Evolutionary conservation across 352 stramenopile genomes (phyloP), one percentile per base, ranked within the genome.

Genomic region (Phytopythium helicoides): DNA sequence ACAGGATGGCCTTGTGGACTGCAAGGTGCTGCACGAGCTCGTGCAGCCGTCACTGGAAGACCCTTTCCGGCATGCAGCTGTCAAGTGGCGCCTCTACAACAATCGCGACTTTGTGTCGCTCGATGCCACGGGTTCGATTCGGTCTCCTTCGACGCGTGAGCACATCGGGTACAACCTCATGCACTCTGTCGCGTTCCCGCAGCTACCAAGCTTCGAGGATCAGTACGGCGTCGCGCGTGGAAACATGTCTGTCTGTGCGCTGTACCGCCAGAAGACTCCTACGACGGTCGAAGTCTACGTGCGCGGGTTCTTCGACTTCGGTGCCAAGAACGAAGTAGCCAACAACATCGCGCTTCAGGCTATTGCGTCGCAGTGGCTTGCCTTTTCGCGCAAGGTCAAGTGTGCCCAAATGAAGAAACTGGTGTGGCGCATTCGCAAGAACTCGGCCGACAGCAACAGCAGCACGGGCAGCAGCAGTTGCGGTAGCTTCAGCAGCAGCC

Each of bases 401-500:
- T 73, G 60, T 31, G 60, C 60, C 2, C 60, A 70, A 15, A 73
- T 73, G 60, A 73, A 73, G 49, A 73, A 73, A 44, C 60, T 73
- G 22, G 54, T 31, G 31, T 70, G 64, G 60, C 57, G 69, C 16
- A 37, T 73, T 9, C 64, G 61, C 23, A 66, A 70, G 40, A 64
- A 60, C 49, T 63, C 38, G n/a, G 37, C 54, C 16, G 56, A 67
- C 36, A 52, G 28, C 28, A 33, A 1, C n/a, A 40, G 26, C 45
- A 51, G 28, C 45, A 25, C 18, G 16, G 45, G 45, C 1, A 52
- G 28, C 28, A 52, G 15, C 42, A 25, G 42, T 5, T 12, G 26
- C 42, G n/a, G 42, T 10, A 48, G 42, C 16, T 36, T 15, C 42
- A 28, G 42, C 23, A 45, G 38, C 16, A 49, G 42, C 42, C 9